Percentiles rank a stretch among this genome's conserved stretches.
phyloP scores from a whole-genome alignment of 2,329 filamentous ascomycete species.

The Botrytis porri region DNA sequence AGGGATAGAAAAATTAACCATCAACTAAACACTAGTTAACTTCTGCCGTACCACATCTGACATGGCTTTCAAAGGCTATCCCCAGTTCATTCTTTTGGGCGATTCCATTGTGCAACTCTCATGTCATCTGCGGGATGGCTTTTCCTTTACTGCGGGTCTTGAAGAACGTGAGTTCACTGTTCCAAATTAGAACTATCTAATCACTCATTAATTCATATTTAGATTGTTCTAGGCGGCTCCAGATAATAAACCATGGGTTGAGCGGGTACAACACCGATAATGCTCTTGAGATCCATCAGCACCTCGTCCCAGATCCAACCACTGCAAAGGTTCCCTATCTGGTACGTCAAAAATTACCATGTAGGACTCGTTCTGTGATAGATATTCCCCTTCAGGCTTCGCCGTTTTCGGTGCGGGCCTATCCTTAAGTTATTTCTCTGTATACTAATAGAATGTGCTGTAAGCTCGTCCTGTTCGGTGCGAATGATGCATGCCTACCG shows the following conservation, averaged over 20 bases:
- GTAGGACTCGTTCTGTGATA: neutral
- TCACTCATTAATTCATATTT: slow-evolving; percentile 19
- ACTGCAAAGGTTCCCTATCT: slow-evolving; percentile 64
- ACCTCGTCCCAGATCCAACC: slow-evolving; percentile 66
- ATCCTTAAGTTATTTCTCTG: neutral
- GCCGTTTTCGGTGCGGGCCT: neutral
- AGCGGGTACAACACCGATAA: slow-evolving; percentile 79
- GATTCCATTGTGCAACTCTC: slow-evolving; percentile 81
- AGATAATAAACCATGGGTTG: slow-evolving; percentile 85
- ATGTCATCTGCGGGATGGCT: slow-evolving; percentile 60
- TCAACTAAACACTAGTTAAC: neutral
- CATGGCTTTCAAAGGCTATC: slow-evolving; percentile 14
- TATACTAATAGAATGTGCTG: neutral
- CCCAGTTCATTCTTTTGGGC: slow-evolving; percentile 77
- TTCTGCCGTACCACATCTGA: neutral
- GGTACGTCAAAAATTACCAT: slow-evolving; percentile 32
- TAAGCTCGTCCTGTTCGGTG: slow-evolving; percentile 69
- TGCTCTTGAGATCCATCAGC: slow-evolving; percentile 64
- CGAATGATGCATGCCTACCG: slow-evolving; percentile 80
- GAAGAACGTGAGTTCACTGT: slow-evolving; percentile 29
- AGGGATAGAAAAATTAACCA: neutral
- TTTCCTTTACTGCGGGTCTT: slow-evolving; percentile 70
- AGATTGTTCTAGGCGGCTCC: slow-evolving; percentile 75
- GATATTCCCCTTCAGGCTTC: neutral
- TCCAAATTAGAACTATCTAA: slow-evolving; percentile 16